Base-by-base conservation (phyloP, 805 yeast genomes). In the Nakazawaea ishiwadae region DNA sequence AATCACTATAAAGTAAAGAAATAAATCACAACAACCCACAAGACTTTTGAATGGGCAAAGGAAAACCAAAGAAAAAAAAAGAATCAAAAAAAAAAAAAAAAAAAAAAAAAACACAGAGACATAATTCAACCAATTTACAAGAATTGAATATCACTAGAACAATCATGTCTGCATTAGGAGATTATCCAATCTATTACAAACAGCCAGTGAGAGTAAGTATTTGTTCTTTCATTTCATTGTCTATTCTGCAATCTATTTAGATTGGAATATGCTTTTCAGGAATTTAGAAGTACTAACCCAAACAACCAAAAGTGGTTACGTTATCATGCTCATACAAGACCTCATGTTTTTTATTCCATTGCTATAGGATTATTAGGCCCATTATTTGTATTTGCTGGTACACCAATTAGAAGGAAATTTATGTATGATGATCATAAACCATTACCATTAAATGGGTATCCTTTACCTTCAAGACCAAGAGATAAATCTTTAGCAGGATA, bases 251-350 rank as follows among this genome's bases (percentile, higher is more conserved):
- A n/a, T n/a, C n/a, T n/a, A n/a, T n/a, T n/a, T n/a, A n/a, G n/a
- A n/a, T n/a, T n/a, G n/a, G n/a, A n/a, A n/a, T n/a, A n/a, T n/a
- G n/a, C n/a, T n/a, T n/a, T n/a, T n/a, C n/a, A n/a, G n/a, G n/a
- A n/a, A n/a, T n/a, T n/a, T n/a, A n/a, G n/a, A n/a, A n/a, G n/a
- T 21, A 33, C 35, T 30, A 30, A 34, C 40, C 10, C 26, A 9
- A 31, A 31, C 32, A 16, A 9, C 34, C 10, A 44, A n/a, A 48
- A 78, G 84, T 80, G 85, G 85, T 60, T 72, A 50, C 81, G 90
- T 59, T 84, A 77, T 64, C 81, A 79, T 51, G 84, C 90, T 18
- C 83, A 84, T 64, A 76, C 75, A 50, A 77, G 79, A 57, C 95
- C 95, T 31, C 87, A 84, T 62, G 67, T 83, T 48, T 80, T 84